Evolutionary conservation across 805 yeast genomes (phyloP).

Genomic region (Cyberlindnera maclurae): DNA sequence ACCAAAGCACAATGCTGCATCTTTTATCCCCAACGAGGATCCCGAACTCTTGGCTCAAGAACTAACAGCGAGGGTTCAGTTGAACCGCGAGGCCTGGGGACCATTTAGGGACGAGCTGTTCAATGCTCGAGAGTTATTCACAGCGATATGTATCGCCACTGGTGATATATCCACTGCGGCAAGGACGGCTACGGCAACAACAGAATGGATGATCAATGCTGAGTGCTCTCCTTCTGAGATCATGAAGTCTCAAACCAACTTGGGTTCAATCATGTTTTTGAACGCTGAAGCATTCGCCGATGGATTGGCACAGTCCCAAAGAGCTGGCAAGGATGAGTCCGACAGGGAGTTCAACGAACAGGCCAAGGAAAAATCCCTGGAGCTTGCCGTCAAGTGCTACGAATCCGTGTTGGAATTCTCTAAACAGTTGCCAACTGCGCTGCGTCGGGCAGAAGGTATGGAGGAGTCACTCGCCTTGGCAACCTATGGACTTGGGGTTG

Average conservation of each 20-base stretch:
- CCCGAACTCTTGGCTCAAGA: not conserved
- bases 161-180: constrained; percentile 63
- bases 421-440: constrained; percentile 31
- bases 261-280: constrained; percentile 62
- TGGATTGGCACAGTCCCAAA: constrained; percentile 30
- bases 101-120: constrained; percentile 75
- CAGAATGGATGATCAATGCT: constrained; percentile 68
- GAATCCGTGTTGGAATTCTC: constrained; percentile 36
- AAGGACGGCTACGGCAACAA: constrained; percentile 52
- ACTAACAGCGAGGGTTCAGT: constrained; percentile 22
- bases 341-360: constrained; percentile 15
- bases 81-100: constrained; percentile 52
- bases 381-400: constrained; percentile 33
- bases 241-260: constrained; percentile 56
- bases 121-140: constrained; percentile 66
- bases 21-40: not conserved
- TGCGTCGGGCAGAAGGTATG: constrained; percentile 34
- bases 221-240: constrained; percentile 60
- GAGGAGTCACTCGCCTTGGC: constrained; percentile 72
- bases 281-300: constrained; percentile 59
- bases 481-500: constrained; percentile 80
- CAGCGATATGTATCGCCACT: constrained; percentile 60
- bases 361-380: constrained; percentile 25
- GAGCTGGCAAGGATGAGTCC: constrained; percentile 11
- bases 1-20: constrained; percentile 1